Percentiles rank a stretch among this genome's conserved stretches.
Evolutionary conservation across 768 basidiomycete genomes (phyloP).

Genomic region (Lactarius hengduanensis): DNA sequence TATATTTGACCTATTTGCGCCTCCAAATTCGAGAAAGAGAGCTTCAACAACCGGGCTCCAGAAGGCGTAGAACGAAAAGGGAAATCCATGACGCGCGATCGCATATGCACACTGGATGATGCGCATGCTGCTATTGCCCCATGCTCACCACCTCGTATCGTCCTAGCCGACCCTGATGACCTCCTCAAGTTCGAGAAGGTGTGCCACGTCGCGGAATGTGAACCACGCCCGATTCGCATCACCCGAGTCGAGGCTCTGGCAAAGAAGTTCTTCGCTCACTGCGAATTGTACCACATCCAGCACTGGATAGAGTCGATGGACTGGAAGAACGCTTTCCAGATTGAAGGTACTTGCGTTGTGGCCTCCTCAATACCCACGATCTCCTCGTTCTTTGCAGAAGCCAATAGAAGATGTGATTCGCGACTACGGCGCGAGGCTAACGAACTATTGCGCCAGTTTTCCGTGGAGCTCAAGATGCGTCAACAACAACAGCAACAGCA

Average conservation of each 20-base stretch:
- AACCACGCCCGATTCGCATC: slow-evolving; percentile 32
- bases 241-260: slow-evolving; percentile 48
- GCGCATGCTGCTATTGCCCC: slow-evolving; percentile 60
- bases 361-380: slow-evolving; percentile 59
- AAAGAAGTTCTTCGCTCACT: slow-evolving; percentile 51
- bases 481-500: no score
- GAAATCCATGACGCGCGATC: slow-evolving; percentile 47
- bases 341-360: slow-evolving; percentile 69
- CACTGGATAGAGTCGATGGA: slow-evolving; percentile 46
- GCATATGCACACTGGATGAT: slow-evolving; percentile 57
- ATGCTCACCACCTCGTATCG: slow-evolving; percentile 69
- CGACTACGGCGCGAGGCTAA: slow-evolving; percentile 37
- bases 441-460: slow-evolving; percentile 55
- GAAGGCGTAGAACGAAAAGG: slow-evolving; percentile 37
- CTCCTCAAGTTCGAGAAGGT: slow-evolving; percentile 52
- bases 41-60: slow-evolving; percentile 53
- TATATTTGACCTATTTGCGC: slow-evolving; percentile 35
- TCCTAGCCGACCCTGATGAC: slow-evolving; percentile 53
- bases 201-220: slow-evolving; percentile 50
- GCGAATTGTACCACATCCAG: slow-evolving; percentile 46
- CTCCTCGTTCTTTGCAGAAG: slow-evolving; percentile 45
- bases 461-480: slow-evolving; percentile 45
- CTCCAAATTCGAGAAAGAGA: slow-evolving; percentile 62
- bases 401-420: slow-evolving; percentile 44
- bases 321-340: slow-evolving; percentile 75